phyloP scores from a whole-genome alignment of 1,284 basidiomycete genomes.

The Cryptococcus sp. region DNA sequence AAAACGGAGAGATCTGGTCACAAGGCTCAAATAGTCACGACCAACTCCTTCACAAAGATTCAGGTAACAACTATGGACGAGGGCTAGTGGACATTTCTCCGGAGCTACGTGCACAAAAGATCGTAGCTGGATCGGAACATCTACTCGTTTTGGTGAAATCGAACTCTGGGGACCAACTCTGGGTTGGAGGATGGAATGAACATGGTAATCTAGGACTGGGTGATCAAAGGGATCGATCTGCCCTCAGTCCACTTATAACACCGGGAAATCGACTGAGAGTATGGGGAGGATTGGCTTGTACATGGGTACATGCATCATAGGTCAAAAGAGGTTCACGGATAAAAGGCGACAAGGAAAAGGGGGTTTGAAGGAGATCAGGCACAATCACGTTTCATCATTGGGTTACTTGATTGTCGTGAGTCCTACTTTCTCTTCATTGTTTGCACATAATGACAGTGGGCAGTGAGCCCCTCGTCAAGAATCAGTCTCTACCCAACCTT shows the following conservation, averaged over 20 bases:
- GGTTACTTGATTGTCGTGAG: background rate
- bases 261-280: constrained; percentile 17
- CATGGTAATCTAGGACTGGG: constrained; percentile 81
- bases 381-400: background rate
- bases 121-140: constrained; percentile 76
- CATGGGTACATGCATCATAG: constrained; percentile 17
- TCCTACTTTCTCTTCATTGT: too few species aligned
- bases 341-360: too few species aligned
- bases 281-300: constrained; percentile 34
- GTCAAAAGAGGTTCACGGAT: background rate
- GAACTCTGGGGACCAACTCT: constrained; percentile 51
- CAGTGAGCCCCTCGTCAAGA: too few species aligned
- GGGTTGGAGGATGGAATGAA: constrained; percentile 93
- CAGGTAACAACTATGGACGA: background rate
- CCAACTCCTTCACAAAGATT: constrained; percentile 55
- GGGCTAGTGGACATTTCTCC: constrained; percentile 8
- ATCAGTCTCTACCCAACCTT: too few species aligned
- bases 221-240: constrained; percentile 52
- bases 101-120: constrained; percentile 25
- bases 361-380: background rate
- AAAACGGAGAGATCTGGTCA: constrained; percentile 46
- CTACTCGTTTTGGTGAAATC: constrained; percentile 50
- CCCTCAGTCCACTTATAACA: constrained; percentile 42
- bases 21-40: constrained; percentile 65
- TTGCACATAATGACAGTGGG: too few species aligned